Evolutionary conservation across 441 rosid genomes (phyloP).

Genomic region (Hura crepitans): DNA sequence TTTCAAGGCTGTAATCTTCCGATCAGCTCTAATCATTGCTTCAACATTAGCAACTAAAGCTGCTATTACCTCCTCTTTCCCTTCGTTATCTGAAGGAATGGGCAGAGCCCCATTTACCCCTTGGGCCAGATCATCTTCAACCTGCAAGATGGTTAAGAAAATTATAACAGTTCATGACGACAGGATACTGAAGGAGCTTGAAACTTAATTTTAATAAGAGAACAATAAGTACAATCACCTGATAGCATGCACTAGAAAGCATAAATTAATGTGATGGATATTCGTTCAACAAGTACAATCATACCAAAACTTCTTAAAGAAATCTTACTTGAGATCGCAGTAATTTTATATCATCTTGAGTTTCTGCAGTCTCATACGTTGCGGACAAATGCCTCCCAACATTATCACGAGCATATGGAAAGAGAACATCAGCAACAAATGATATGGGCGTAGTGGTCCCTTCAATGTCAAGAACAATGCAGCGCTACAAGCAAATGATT

Average conservation of each 20-base stretch:
- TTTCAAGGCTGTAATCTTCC: slow-evolving; percentile 90
- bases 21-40: slow-evolving; percentile 89
- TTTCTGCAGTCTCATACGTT: slow-evolving; percentile 70
- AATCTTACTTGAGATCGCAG: slow-evolving; percentile 65
- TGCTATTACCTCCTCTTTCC: slow-evolving; percentile 72
- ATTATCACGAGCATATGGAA: slow-evolving; percentile 84
- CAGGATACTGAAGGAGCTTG: neutral
- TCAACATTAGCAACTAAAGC: slow-evolving; percentile 83
- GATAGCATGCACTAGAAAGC: slow-evolving; percentile 4
- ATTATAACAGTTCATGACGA: neutral
- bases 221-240: neutral
- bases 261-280: neutral
- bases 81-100: slow-evolving; percentile 60
- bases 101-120: slow-evolving; percentile 64
- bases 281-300: neutral
- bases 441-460: slow-evolving; percentile 97
- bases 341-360: slow-evolving; percentile 69
- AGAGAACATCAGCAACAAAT: slow-evolving; percentile 82
- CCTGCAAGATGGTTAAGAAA: slow-evolving; percentile 34
- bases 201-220: neutral
- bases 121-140: slow-evolving; percentile 68
- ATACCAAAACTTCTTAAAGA: neutral
- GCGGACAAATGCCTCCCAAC: slow-evolving; percentile 72
- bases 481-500: slow-evolving; percentile 50
- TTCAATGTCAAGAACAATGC: slow-evolving; percentile 89